These are phyloP conservation scores for Centrapalus pauciflorus DNA, from an alignment of 129 eudicot genomes.

Conservation along the genomic window DNA sequence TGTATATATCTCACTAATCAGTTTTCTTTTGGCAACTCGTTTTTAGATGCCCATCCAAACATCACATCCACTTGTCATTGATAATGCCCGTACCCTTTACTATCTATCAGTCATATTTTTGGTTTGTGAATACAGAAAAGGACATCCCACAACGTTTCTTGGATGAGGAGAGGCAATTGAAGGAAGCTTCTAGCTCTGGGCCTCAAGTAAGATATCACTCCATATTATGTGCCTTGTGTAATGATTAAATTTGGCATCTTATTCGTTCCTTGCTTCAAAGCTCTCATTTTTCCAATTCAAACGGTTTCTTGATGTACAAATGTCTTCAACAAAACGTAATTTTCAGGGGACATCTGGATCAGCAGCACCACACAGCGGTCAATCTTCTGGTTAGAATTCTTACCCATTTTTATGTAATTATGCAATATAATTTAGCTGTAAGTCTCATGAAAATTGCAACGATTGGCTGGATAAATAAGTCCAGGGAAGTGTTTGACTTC, in stretches of 20 bases:
- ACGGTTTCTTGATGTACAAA: too few species aligned
- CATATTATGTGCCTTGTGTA: background rate
- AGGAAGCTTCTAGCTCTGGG: slow-evolving; percentile 93
- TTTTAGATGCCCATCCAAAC: too few species aligned
- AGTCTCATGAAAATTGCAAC: slow-evolving; percentile 4
- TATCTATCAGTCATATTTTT: background rate
- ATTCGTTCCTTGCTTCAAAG: background rate
- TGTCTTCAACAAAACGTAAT: slow-evolving; percentile 16
- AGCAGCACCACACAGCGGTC: slow-evolving; percentile 44
- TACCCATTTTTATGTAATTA: background rate
- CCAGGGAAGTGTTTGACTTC: background rate
- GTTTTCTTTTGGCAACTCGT: too few species aligned
- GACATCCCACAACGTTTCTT: slow-evolving; percentile 73
- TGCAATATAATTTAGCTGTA: background rate
- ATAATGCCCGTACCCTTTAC: background rate
- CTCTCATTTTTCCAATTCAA: too few species aligned
- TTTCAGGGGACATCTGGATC: slow-evolving; percentile 67
- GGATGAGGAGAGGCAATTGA: slow-evolving; percentile 68
- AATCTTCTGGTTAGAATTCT: slow-evolving; percentile 56
- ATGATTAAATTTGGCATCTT: background rate
- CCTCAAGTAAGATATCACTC: slow-evolving; percentile 54
- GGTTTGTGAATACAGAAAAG: slow-evolving; percentile 45
- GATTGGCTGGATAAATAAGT: background rate
- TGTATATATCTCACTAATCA: too few species aligned
- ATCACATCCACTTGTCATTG: background rate